Base-by-base conservation (phyloP, 441 rosid species). In the Capsella rubella region DNA sequence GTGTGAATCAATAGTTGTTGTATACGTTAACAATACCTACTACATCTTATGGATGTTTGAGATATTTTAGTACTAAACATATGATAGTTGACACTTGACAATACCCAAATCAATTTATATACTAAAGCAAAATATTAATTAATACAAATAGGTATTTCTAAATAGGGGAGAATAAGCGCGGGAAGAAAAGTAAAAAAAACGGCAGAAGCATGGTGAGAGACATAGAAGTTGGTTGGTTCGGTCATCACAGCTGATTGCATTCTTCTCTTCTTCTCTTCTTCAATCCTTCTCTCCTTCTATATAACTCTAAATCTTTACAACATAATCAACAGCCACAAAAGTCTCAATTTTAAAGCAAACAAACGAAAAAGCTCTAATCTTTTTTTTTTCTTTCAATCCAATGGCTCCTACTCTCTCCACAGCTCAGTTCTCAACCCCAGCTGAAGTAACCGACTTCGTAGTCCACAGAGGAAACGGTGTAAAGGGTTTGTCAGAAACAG, bases 401-500 rank as follows among this genome's bases (percentile, higher is more conserved):
- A 77, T 78, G 81, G 81, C 81, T 72, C 81, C 81, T 67, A 78
- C 81, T 16, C 69, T 72, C 27, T 52, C 77, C 10, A 67, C 54
- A 6, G 39, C 47, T 1, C 64, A 72, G 7, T 37, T 78, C 60
- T 50, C 77, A 60, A 51, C 60, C 46, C 77, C 81, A 46, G 51
- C 77, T 7, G 59, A 66, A 66, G 70, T 78, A 54, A 78, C 81
- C 35, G 79, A 79, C 10, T 79, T 79, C 47, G 82, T 75, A 3
- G 76, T 74, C 43, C 54, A 59, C 69, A 71, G 71, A 75, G 82
- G 77, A 34, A 79, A 75, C 5, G 82, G 79, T 28, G 82, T 79
- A 1, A 79, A 75, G 61, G 82, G 82, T 71, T 70, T 79, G 8
- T 74, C 79, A 31, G 79, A 79, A 52, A 75, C 79, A 27, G 82